Evolutionary conservation across 805 yeast genomes (phyloP), one percentile per base, ranked within the genome.

Genomic region (Saccharomyces paradoxus): DNA sequence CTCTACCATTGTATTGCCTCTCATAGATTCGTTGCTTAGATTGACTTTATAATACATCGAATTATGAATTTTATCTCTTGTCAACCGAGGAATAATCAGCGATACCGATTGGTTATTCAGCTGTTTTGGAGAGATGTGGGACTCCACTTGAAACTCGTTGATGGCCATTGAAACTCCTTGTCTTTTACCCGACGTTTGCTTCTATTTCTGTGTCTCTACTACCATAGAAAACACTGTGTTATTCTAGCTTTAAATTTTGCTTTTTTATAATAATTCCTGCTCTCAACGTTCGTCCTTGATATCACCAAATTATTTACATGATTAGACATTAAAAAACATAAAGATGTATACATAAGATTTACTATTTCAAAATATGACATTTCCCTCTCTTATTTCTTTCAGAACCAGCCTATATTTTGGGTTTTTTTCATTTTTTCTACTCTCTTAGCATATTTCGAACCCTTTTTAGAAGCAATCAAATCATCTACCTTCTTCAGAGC

Each of bases 401-500:
- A 37, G 22, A 37, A 37, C 79, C 79, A 75, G 4, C 70, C 67
- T 17, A 37, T 37, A 17, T 24, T 37, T 37, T 37, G 44, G 44
- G 9, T 37, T 54, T 60, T 66, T 53, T 71, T 63, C 66, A 76
- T 77, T 60, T 70, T 72, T 56, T 77, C 81, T 52, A 77, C 59
- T 61, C 75, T 75, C 63, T 70, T 73, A 53, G 60, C 69, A 63
- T 74, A 78, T 55, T 74, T 80, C 52, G 73, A 66, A 61, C 86
- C 86, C 72, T 89, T 83, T 58, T 80, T 84, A 57, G 79, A 82
- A 51, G 81, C 63, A 58, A 89, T 82, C 58, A 80, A 78, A 53
- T 82, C 79, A 70, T 90, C 96, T 55, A 81, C 83, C 57, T 78
- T 75, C 48, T 72, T 80, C 62, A 88, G 69, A 30, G 94, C 96